phyloP scores from a whole-genome alignment of 208 protist species.

The Wallacemonas rigidus region DNA sequence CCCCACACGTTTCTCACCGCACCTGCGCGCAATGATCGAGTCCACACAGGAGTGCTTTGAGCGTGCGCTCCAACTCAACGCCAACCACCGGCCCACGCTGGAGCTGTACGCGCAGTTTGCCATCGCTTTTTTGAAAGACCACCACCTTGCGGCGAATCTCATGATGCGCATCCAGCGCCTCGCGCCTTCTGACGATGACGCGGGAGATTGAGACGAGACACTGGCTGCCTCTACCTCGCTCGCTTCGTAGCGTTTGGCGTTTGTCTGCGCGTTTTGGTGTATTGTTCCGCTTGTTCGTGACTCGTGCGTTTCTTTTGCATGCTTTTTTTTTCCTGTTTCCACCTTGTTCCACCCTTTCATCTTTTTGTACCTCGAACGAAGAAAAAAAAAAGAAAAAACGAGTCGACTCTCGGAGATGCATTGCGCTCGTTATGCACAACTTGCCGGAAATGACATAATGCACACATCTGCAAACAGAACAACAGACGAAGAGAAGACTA shows the following conservation, averaged over 20 bases:
- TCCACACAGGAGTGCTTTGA: conserved; percentile 52
- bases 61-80: conserved; percentile 36
- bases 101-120: conserved; percentile 74
- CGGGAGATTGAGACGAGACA: neutral
- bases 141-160: conserved; percentile 39
- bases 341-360: conserved; percentile 7
- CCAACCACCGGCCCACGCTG: conserved; percentile 37
- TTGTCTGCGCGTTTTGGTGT: neutral
- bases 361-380: conserved; percentile 17
- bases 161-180: conserved; percentile 42
- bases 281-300: conserved; percentile 19
- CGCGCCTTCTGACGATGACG: conserved; percentile 18
- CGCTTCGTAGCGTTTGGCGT: neutral
- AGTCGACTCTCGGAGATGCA: too few species aligned
- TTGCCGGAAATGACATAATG: too few species aligned
- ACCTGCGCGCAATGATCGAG: conserved; percentile 44
- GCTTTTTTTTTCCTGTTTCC: neutral
- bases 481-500: too few species aligned
- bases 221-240: neutral
- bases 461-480: too few species aligned
- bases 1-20: conserved; percentile 14
- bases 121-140: conserved; percentile 57
- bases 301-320: conserved; percentile 18
- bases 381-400: too few species aligned
- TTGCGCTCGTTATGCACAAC: too few species aligned